Conservation (phyloP, 495 filamentous ascomycete genomes). For the Xylaria venustula region DNA sequence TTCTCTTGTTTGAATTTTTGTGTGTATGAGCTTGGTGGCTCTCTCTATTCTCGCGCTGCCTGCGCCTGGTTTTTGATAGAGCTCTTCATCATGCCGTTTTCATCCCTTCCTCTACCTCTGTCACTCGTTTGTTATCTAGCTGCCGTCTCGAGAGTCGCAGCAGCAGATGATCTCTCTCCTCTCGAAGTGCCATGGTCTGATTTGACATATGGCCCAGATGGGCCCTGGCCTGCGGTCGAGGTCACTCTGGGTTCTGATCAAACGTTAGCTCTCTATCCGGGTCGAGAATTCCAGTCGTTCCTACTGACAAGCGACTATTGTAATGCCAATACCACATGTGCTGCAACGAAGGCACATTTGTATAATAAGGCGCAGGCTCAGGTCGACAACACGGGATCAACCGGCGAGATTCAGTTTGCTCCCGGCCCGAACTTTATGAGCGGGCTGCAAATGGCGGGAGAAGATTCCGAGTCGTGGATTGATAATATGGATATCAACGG, state of each 20-base stretch:
- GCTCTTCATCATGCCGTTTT: constrained; percentile 20
- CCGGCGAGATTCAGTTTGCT: constrained; percentile 17
- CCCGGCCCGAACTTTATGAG: constrained; percentile 22
- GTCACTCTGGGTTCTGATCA: constrained; percentile 29
- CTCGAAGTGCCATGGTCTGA: constrained; percentile 27
- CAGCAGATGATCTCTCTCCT: constrained; percentile 13
- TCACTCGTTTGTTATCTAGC: constrained; percentile 27
- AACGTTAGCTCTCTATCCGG: constrained; percentile 34
- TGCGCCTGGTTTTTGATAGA: constrained; percentile 5
- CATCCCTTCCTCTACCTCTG: constrained; percentile 20
- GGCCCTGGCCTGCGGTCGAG: constrained; percentile 37
- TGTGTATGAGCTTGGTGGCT: neutral
- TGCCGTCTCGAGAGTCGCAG: constrained; percentile 15
- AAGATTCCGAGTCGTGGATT: constrained; percentile 20
- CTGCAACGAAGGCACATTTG: constrained; percentile 23
- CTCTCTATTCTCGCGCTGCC: constrained; percentile 1
- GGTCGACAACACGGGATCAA: constrained; percentile 26
- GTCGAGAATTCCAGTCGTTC: constrained; percentile 27
- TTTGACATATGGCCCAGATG: constrained; percentile 33
- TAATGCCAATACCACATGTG: constrained; percentile 24
- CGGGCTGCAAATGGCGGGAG: constrained; percentile 19
- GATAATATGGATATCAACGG: constrained; percentile 23
- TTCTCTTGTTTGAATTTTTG: neutral
- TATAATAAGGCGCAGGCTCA: constrained; percentile 27
- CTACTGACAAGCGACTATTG: constrained; percentile 31